Conservation (phyloP, 2,329 filamentous ascomycete genomes). For the Neofusicoccum cordaticola region DNA sequence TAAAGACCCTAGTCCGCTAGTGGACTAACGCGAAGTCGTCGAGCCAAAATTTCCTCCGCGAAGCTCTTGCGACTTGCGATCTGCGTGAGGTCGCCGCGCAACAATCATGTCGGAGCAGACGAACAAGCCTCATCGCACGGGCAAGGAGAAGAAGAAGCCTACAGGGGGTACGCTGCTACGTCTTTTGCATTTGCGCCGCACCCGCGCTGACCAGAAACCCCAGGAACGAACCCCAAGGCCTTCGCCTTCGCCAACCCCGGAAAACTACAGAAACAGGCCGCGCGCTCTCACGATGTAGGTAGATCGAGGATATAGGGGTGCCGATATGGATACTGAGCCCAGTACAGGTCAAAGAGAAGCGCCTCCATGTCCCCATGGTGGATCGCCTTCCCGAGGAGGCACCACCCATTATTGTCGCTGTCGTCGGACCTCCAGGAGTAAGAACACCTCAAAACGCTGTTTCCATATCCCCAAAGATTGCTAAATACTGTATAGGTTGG, state of each 20-base stretch:
- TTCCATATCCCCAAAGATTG: neutral
- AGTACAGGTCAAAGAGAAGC: slow-evolving; percentile 82
- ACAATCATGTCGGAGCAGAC: slow-evolving; percentile 72
- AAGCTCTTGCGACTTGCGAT: slow-evolving; percentile 14
- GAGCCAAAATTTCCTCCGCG: slow-evolving; percentile 15
- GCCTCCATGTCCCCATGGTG: slow-evolving; percentile 92
- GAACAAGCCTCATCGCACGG: slow-evolving; percentile 80
- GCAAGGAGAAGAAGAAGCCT: slow-evolving; percentile 84
- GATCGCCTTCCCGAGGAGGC: slow-evolving; percentile 95
- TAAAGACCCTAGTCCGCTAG: neutral
- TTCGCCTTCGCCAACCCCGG: slow-evolving; percentile 83
- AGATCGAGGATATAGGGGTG: neutral
- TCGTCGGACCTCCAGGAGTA: slow-evolving; percentile 91
- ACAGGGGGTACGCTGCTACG: slow-evolving; percentile 52
- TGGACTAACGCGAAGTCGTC: neutral
- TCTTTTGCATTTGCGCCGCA: neutral
- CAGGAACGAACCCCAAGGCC: slow-evolving; percentile 81
- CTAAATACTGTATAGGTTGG: slow-evolving; percentile 53
- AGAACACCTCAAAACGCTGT: slow-evolving; percentile 21
- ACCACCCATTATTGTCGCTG: slow-evolving; percentile 85
- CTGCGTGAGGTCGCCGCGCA: slow-evolving; percentile 14
- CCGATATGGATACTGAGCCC: neutral
- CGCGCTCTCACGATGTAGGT: slow-evolving; percentile 67
- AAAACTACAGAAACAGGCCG: slow-evolving; percentile 71
- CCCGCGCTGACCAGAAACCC: slow-evolving; percentile 22